Percentiles rank a stretch among this genome's conserved stretches.
Evolutionary conservation across 1,284 basidiomycete species (phyloP).

Genomic region (Sporisorium exsertum): DNA sequence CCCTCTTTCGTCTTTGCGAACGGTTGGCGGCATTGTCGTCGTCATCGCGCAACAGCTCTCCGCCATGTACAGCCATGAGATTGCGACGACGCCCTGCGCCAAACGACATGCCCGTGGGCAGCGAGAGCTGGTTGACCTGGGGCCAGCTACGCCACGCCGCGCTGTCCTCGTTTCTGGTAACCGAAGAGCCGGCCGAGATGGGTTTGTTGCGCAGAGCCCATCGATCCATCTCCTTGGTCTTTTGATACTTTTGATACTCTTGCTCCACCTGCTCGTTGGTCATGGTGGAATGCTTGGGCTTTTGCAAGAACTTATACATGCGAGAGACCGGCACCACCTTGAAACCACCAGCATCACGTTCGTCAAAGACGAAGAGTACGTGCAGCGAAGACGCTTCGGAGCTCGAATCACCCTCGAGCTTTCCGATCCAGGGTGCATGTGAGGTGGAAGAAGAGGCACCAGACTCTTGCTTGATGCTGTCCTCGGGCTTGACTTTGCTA

Average conservation of each 20-base stretch:
- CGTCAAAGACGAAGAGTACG: slow-evolving; percentile 68
- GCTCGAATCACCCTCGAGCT: slow-evolving; percentile 66
- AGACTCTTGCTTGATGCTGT: slow-evolving; percentile 35
- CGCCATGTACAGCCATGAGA: slow-evolving; percentile 54
- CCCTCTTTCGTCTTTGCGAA: slow-evolving; percentile 31
- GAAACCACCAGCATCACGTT: slow-evolving; percentile 65
- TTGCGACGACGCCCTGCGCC: slow-evolving; percentile 50
- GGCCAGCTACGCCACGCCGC: slow-evolving; percentile 49
- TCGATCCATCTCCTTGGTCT: slow-evolving; percentile 54
- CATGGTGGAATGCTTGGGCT: slow-evolving; percentile 56
- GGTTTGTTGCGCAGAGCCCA: slow-evolving; percentile 52
- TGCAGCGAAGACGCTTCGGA: slow-evolving; percentile 61
- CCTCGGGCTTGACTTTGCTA: slow-evolving; percentile 29
- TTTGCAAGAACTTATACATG: slow-evolving; percentile 68
- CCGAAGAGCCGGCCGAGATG: slow-evolving; percentile 19
- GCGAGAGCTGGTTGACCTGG: slow-evolving; percentile 37
- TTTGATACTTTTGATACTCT: slow-evolving; percentile 55
- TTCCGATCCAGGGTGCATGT: slow-evolving; percentile 68
- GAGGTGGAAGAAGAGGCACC: slow-evolving; percentile 31
- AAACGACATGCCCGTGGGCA: slow-evolving; percentile 50
- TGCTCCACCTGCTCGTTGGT: slow-evolving; percentile 61
- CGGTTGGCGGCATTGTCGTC: slow-evolving; percentile 47
- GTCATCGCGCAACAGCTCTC: slow-evolving; percentile 46
- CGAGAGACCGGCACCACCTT: slow-evolving; percentile 65
- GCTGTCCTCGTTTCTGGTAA: slow-evolving; percentile 39